Conservation (phyloP, 2,329 filamentous ascomycete genomes). For the Hirsutella thompsonii region DNA sequence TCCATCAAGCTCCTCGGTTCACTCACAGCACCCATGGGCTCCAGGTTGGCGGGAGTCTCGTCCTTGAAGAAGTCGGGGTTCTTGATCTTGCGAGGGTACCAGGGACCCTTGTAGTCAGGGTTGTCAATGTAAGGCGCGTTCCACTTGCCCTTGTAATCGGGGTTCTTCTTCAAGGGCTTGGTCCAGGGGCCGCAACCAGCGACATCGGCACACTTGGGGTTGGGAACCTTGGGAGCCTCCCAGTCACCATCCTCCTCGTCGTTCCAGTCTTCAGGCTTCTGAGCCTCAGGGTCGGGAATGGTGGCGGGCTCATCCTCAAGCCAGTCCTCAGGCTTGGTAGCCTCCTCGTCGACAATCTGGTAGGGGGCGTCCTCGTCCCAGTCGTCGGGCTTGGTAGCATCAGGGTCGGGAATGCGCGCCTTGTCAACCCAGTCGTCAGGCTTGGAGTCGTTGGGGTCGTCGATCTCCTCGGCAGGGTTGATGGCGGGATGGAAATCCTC, state of each 20-base stretch:
- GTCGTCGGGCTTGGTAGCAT: conserved; percentile 91
- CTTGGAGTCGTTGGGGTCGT: conserved; percentile 87
- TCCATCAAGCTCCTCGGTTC: too few relatives aligned
- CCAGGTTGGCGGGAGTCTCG: conserved; percentile 91
- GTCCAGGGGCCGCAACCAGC: conserved; percentile 93
- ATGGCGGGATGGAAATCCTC: conserved; percentile 91
- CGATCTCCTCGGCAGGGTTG: conserved; percentile 90
- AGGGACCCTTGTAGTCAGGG: conserved; percentile 93
- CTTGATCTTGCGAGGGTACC: conserved; percentile 89
- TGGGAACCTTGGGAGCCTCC: conserved; percentile 77
- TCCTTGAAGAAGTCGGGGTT: conserved; percentile 97
- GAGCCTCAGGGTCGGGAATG: conserved; percentile 82
- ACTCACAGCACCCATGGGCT: conserved; percentile 94
- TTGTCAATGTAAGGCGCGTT: conserved; percentile 86
- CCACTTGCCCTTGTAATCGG: conserved; percentile 99
- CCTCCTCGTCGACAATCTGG: conserved; percentile 90
- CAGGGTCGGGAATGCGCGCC: conserved; percentile 79
- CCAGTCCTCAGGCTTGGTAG: conserved; percentile 89
- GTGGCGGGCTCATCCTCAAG: conserved; percentile 75
- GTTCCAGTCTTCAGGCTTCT: conserved; percentile 99
- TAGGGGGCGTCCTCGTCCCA: conserved; percentile 98
- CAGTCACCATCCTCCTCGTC: conserved; percentile 99
- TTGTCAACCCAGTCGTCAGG: conserved; percentile 94
- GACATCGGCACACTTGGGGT: conserved; percentile 89
- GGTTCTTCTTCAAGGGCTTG: conserved; percentile 87